Evolutionary conservation across 106 monocot genomes (phyloP).

Genomic region (Allium cepa): DNA sequence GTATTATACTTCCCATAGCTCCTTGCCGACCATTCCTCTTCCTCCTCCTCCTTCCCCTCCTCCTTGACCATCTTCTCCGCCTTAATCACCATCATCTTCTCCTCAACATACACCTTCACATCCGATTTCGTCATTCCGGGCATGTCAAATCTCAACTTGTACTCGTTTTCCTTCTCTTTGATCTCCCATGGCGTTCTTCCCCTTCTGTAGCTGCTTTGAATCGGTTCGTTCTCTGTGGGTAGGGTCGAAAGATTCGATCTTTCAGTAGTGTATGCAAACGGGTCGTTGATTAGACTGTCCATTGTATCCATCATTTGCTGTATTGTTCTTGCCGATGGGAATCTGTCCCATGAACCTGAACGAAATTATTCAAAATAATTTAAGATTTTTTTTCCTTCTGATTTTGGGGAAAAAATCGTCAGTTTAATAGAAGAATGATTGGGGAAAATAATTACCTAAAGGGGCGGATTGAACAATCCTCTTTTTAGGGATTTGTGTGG

Average conservation of each 20-base stretch:
- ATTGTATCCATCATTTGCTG: constrained; percentile 70
- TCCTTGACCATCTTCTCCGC: constrained; percentile 32
- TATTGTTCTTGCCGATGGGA: constrained; percentile 44
- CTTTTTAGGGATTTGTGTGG: constrained; percentile 1
- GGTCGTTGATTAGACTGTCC: constrained; percentile 60
- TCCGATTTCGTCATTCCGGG: constrained; percentile 51
- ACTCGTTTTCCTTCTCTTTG: constrained; percentile 41
- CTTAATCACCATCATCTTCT: constrained; percentile 47
- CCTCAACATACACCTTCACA: constrained; percentile 48
- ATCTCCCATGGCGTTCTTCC: constrained; percentile 73
- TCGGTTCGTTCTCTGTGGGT: neutral
- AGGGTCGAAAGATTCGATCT: constrained; percentile 7
- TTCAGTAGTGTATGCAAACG: constrained; percentile 9
- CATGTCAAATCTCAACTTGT: constrained; percentile 62
- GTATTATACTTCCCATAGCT: constrained; percentile 46
- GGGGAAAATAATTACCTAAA: constrained; percentile 9
- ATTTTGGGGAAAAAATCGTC: neutral
- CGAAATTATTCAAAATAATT: neutral
- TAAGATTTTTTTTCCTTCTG: neutral
- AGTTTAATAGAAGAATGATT: neutral
- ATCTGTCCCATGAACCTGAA: constrained; percentile 49
- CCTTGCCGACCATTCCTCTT: constrained; percentile 1
- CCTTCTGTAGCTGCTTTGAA: constrained; percentile 19
- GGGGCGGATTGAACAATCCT: constrained; percentile 9
- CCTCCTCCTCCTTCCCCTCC: neutral